Base-by-base conservation (phyloP, 2,329 filamentous ascomycete species). In the Lecanoromycetidae sp. region DNA sequence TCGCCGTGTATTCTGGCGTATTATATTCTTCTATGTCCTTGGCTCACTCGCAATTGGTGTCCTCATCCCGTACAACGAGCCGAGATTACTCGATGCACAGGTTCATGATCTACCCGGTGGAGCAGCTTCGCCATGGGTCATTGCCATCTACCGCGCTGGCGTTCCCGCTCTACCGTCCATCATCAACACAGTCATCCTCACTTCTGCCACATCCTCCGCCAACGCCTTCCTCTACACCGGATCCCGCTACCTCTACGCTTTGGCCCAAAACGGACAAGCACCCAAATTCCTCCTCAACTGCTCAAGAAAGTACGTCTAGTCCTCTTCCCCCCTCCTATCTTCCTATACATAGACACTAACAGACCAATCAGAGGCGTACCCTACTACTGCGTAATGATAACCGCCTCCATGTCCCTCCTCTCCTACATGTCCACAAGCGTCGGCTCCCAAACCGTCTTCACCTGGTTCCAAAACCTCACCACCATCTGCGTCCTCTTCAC, bases 231-330 rank as follows among this genome's bases (percentile, higher is more conserved):
- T 66, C 15, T 67, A 63, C 54, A 60, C 58, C 20, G 65, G 80
- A 42, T 80, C 77, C 34, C 77, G 83, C 58, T 77, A 86, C 17
- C 68, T 87, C 7, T 79, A 83, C 58, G 63, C 63, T 25, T 56
- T 67, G 2, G 65, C 65, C 0, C 55, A 73, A 54, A 71, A 72
- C 53, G 61, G 66, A 3, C 71, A 75, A 53, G 74, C 73, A 1
- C 74, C 74, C 2, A 64, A 60, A 44, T 64, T 76, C 56, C 66
- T 76, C 46, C 58, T 74, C 38, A 67, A 63, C 54, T 72, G 69
- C 56, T 63, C 65, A 44, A 70, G 66, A 57, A 56, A 47, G 39
- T 68, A 66, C 58, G 67, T 70, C 7, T n/a, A n/a, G n/a, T n/a
- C 66, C 12, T 17, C 3, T 29, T 29, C n/a, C 22, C 12, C 5